Conservation (phyloP, 1,284 basidiomycete species). For the Apiotrichum gamsii region DNA sequence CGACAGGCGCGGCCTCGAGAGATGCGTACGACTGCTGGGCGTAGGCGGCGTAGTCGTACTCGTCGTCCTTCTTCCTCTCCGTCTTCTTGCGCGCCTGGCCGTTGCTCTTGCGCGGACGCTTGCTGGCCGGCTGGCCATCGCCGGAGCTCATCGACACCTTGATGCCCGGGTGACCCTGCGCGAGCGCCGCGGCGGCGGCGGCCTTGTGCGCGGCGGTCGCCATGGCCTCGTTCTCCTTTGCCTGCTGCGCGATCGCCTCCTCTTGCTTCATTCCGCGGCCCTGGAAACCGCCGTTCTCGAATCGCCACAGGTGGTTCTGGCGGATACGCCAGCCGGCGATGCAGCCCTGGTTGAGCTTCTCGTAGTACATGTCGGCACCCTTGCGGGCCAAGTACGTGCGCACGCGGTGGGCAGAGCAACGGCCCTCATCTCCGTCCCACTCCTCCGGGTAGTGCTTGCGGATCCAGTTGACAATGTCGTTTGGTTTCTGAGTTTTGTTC, state of each 20-base stretch:
- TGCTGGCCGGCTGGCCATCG: constrained; percentile 10
- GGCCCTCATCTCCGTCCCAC: constrained; percentile 46
- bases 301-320: constrained; percentile 45
- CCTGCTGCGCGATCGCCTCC: constrained; percentile 37
- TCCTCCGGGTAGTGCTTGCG: constrained; percentile 44
- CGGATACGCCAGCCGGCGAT: constrained; percentile 45
- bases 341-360: constrained; percentile 43
- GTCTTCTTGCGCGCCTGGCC: constrained; percentile 18
- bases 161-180: constrained; percentile 42
- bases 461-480: constrained; percentile 47
- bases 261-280: constrained; percentile 47
- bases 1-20: background rate
- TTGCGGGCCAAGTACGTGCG: constrained; percentile 46
- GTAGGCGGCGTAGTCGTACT: constrained; percentile 14
- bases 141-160: constrained; percentile 34
- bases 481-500: constrained; percentile 46
- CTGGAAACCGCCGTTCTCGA: constrained; percentile 44
- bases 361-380: constrained; percentile 47
- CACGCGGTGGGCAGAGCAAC: constrained; percentile 44
- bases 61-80: constrained; percentile 12
- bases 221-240: constrained; percentile 37
- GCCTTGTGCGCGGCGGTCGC: constrained; percentile 40
- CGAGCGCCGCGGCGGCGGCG: constrained; percentile 41
- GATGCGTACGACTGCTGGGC: constrained; percentile 1
- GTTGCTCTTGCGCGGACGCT: constrained; percentile 19